Evolutionary conservation across 1,284 basidiomycete species (phyloP).

Genomic region (Hortiboletus rubellus): DNA sequence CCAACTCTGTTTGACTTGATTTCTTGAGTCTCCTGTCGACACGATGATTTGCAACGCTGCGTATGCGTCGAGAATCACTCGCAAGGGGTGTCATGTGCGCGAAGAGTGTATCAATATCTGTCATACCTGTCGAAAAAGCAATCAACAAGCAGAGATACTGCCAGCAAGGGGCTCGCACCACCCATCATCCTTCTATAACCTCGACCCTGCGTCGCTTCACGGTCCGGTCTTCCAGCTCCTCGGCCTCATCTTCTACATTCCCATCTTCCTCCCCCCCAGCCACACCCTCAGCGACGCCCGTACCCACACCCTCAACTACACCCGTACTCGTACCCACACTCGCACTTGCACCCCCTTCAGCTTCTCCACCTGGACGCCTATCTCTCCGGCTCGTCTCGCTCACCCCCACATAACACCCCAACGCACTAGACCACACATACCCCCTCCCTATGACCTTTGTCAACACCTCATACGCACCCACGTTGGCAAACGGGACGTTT

Average conservation of each 20-base stretch:
- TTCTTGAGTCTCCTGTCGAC: no score
- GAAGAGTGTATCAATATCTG: background rate
- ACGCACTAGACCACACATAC: conserved; percentile 59
- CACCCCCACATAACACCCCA: conserved; percentile 54
- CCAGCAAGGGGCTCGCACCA: no score
- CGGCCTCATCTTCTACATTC: background rate
- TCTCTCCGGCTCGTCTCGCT: background rate
- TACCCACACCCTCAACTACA: background rate
- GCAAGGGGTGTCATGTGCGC: background rate
- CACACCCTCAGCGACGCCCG: background rate
- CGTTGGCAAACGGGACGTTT: conserved; percentile 73
- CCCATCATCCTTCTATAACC: conserved; percentile 4
- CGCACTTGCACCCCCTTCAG: background rate
- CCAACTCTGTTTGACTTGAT: no score
- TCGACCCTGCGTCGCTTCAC: conserved; percentile 17
- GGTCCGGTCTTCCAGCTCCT: conserved; percentile 11
- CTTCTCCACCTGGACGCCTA: background rate
- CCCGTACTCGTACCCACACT: background rate
- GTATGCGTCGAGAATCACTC: background rate
- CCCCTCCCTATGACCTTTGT: conserved; percentile 60
- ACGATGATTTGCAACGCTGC: background rate
- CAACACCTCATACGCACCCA: conserved; percentile 63
- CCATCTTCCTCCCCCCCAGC: background rate
- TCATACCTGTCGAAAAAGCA: background rate
- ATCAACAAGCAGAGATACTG: background rate